phyloP scores from a whole-genome alignment of 345 rosid genomes.

The Leavenworthia alabamica region DNA sequence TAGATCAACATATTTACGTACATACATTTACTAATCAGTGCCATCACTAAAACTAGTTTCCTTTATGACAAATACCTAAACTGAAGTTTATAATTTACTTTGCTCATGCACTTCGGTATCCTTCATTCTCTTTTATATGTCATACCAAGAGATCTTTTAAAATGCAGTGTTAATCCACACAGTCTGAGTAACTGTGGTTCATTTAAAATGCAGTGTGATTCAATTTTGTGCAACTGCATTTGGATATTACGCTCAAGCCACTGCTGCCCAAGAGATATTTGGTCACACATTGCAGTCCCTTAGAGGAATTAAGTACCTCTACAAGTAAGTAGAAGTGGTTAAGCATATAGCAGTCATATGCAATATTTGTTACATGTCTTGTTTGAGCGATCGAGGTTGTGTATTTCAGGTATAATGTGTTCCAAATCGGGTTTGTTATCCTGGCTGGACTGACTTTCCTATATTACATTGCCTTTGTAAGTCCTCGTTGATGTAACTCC shows the following conservation, averaged over 20 bases:
- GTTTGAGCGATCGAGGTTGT: neutral
- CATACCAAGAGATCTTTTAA: neutral
- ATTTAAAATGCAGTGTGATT: conserved; percentile 66
- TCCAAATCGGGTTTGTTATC: conserved; percentile 73
- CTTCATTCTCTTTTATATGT: neutral
- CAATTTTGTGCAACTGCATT: conserved; percentile 94
- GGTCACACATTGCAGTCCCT: conserved; percentile 98
- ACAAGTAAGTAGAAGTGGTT: conserved; percentile 60
- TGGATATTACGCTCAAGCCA: conserved; percentile 98
- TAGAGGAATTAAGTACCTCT: conserved; percentile 83
- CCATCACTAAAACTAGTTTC: neutral
- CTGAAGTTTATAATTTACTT: neutral
- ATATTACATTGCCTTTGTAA: conserved; percentile 82
- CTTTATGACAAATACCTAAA: neutral
- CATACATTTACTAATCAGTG: neutral
- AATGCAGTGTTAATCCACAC: neutral
- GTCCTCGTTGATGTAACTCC: conserved; percentile 12
- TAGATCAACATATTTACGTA: neutral
- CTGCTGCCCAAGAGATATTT: conserved; percentile 96
- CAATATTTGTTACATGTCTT: neutral
- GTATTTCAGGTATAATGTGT: conserved; percentile 74
- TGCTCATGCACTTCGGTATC: neutral
- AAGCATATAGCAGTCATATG: neutral
- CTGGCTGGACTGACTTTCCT: conserved; percentile 84
- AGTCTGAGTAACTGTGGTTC: conserved; percentile 6